Evolutionary conservation across 2,329 filamentous ascomycete species (phyloP).

Genomic region (Aspergillus vadensis): DNA sequence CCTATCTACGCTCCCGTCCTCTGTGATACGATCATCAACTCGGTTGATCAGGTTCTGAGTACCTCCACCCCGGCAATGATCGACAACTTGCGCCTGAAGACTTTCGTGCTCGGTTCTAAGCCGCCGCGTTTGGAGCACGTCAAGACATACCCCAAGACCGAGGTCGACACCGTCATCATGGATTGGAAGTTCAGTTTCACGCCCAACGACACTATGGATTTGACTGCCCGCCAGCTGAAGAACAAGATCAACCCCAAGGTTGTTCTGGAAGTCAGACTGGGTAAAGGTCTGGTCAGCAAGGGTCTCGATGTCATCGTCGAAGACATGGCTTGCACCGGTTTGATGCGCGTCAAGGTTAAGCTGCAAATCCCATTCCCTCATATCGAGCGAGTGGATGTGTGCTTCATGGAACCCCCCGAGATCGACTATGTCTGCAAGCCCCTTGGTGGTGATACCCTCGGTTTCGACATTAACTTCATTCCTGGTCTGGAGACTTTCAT

Average conservation of each 20-base stretch:
- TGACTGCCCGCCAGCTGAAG: slow-evolving; percentile 86
- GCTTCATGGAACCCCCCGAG: slow-evolving; percentile 82
- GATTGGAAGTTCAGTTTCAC: slow-evolving; percentile 99
- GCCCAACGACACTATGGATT: slow-evolving; percentile 87
- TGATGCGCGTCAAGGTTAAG: slow-evolving; percentile 98
- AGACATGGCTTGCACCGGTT: slow-evolving; percentile 91
- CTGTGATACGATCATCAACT: slow-evolving; percentile 86
- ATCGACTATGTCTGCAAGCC: slow-evolving; percentile 99
- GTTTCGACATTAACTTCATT: slow-evolving; percentile 99
- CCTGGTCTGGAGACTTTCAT: slow-evolving; percentile 93
- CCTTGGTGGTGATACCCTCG: slow-evolving; percentile 89
- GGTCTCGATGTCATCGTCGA: slow-evolving; percentile 96
- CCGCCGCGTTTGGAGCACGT: slow-evolving; percentile 96
- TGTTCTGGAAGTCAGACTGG: slow-evolving; percentile 89
- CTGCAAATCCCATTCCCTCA: slow-evolving; percentile 94
- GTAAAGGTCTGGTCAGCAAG: slow-evolving; percentile 96
- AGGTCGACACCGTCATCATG: slow-evolving; percentile 96
- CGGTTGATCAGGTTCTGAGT: slow-evolving; percentile 93
- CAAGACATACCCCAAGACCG: slow-evolving; percentile 94
- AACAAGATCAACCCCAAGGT: slow-evolving; percentile 98
- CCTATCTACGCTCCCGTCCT: slow-evolving; percentile 96
- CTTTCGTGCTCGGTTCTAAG: slow-evolving; percentile 91
- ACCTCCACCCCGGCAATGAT: slow-evolving; percentile 88
- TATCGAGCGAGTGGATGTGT: slow-evolving; percentile 91
- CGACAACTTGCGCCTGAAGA: slow-evolving; percentile 90